Base-by-base conservation (phyloP, 2,329 filamentous ascomycete genomes). In the Ceratocystis huliohia region DNA sequence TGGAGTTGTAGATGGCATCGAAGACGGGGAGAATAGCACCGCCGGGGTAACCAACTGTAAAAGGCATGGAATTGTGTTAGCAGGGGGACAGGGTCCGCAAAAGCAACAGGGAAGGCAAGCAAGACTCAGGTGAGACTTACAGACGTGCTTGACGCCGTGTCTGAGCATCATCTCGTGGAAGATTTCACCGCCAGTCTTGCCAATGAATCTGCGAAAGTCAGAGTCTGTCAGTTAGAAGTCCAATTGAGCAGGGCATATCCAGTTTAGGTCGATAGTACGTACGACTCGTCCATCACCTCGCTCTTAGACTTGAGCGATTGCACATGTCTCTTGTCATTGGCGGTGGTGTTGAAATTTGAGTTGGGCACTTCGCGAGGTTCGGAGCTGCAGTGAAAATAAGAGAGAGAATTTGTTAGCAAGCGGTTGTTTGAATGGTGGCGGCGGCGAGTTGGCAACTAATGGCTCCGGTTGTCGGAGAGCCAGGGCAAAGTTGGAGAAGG, bases 121-220 rank as follows among this genome's bases (percentile, higher is more conserved):
- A 13, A 53, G 48, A 53, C 10, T 53, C 8, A 53, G 30, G 15
- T 61, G 66, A 65, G 69, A 87, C 90, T 74, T 82, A 96, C 91
- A 97, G 74, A 97, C 84, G 76, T 96, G 91, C 80, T 96, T 94
- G 66, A 99, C 93, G 72, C 82, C 84, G 72, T 93, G 89, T 73
- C 93, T 84, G 69, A 96, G 82, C 92, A 99, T 96, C 93, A 97
- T 97, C 79, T 97, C 93, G 77, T 97, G 92, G 78, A 97, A 96
- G 72, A 97, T 96, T 77, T 96, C 88, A 74, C 94, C 94, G 74
- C 94, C 93, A 63, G 86, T 96, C 82, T 92, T 93, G 70, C 93
- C 93, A 73, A 97, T 91, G 76, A 97, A 96, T 68, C 87, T 90
- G 70, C 66, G 67, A 64, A 69, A 28, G 68, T 28, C 25, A 2